Conservation (phyloP, 2,329 filamentous ascomycete species). For the Fusarium sp. region DNA sequence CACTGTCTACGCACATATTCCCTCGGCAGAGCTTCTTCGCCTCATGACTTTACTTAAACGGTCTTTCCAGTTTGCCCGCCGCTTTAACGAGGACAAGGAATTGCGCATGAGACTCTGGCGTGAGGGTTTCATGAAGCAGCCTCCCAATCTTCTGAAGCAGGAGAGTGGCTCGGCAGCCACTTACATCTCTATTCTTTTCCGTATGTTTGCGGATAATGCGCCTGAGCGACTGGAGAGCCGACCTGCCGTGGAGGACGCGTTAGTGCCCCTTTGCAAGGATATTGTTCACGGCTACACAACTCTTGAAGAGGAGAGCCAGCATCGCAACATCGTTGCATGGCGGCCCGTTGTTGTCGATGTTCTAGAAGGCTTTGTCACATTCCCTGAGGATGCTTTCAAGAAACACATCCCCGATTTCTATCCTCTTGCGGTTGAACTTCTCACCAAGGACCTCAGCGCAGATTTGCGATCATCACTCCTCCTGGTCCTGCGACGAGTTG, state of each 20-base stretch:
- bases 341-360: conserved; percentile 96
- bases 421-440: conserved; percentile 81
- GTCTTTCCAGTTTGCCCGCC: conserved; percentile 94
- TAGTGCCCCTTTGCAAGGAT: conserved; percentile 94
- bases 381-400: conserved; percentile 81
- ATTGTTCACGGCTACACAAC: conserved; percentile 86
- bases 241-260: conserved; percentile 85
- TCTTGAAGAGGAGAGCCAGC: conserved; percentile 95
- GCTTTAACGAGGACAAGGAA: conserved; percentile 98
- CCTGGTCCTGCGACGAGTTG: conserved; percentile 80
- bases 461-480: conserved; percentile 85
- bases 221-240: conserved; percentile 83
- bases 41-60: conserved; percentile 96
- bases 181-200: conserved; percentile 93
- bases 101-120: conserved; percentile 93
- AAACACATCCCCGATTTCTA: conserved; percentile 86
- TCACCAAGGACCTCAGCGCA: conserved; percentile 80
- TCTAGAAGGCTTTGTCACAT: conserved; percentile 88
- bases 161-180: conserved; percentile 92
- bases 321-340: conserved; percentile 97
- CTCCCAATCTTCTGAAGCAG: conserved; percentile 96
- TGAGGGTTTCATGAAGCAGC: conserved; percentile 99
- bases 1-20: conserved; percentile 91
- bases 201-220: conserved; percentile 94
- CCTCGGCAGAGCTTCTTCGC: conserved; percentile 85